A percentile compares a stretch with the other conserved stretches of the same genome.
Evolutionary conservation across 2,329 filamentous ascomycete genomes (phyloP).

Genomic region (Epichloe brachyelytri): DNA sequence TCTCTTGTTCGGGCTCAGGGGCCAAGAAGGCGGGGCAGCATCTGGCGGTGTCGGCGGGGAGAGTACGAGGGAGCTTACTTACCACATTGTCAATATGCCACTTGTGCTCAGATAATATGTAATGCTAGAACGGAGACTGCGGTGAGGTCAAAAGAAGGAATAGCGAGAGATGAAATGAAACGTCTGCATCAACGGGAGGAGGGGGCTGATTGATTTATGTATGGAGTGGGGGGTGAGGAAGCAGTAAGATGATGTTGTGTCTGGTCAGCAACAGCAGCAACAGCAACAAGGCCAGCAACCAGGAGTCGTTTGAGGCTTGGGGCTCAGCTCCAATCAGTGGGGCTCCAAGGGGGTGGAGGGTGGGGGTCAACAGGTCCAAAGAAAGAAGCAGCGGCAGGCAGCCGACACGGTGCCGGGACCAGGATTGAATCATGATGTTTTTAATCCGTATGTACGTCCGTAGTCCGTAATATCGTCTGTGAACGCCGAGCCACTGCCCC

Average conservation of each 20-base stretch:
- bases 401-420: too few species aligned
- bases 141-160: slow-evolving; percentile 2
- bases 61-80: slow-evolving; percentile 8
- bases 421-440: too few species aligned
- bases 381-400: slow-evolving; percentile 5
- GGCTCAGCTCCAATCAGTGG: slow-evolving; percentile 10
- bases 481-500: too few species aligned
- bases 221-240: slow-evolving; percentile 8
- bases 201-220: slow-evolving; percentile 6
- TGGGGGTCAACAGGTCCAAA: neutral
- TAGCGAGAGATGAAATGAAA: slow-evolving; percentile 3
- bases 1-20: neutral
- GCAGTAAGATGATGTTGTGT: slow-evolving; percentile 7
- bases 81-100: slow-evolving; percentile 13
- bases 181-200: neutral
- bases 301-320: slow-evolving; percentile 10
- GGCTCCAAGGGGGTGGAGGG: neutral
- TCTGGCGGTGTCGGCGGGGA: slow-evolving; percentile 8
- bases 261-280: neutral
- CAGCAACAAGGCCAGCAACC: neutral
- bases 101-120: slow-evolving; percentile 5
- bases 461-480: too few species aligned
- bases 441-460: too few species aligned
- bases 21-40: slow-evolving; percentile 4
- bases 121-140: slow-evolving; percentile 1